A percentile compares a stretch with the other conserved stretches of the same genome.
phyloP scores from a whole-genome alignment of 2,329 filamentous ascomycete species.

The Hypomyces perniciosus region DNA sequence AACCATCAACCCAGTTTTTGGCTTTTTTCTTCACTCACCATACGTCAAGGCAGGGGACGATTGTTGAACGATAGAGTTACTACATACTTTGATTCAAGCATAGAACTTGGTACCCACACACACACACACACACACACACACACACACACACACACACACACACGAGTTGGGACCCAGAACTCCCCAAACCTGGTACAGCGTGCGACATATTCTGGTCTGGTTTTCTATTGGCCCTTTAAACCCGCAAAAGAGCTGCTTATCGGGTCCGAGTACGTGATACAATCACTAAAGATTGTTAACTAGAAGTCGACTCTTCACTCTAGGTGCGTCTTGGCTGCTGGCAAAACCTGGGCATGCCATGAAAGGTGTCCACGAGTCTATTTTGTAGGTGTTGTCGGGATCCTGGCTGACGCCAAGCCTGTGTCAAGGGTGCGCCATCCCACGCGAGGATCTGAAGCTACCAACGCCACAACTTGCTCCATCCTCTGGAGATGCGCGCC shows the following conservation, averaged over 20 bases:
- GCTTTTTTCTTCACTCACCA: neutral
- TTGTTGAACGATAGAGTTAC: neutral
- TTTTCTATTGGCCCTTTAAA: neutral
- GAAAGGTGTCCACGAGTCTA: too few relatives aligned
- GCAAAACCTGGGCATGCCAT: neutral
- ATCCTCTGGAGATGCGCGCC: neutral
- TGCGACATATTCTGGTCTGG: neutral
- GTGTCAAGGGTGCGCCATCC: conserved; percentile 10
- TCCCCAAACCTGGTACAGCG: neutral
- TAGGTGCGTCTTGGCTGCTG: too few relatives aligned
- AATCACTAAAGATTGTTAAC: too few relatives aligned
- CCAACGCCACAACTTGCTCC: conserved; percentile 14
- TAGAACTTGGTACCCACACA: neutral
- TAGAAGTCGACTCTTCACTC: too few relatives aligned
- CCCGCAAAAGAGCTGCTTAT: neutral
- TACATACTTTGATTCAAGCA: neutral
- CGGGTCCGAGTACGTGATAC: neutral
- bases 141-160: too few relatives aligned
- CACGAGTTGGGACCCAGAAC: neutral
- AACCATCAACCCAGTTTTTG: neutral
- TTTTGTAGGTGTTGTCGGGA: neutral
- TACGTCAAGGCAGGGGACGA: neutral
- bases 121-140: too few relatives aligned
- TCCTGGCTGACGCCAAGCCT: conserved; percentile 4
- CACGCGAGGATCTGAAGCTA: conserved; percentile 18